Base-by-base conservation (phyloP, 306 rosid species). In the Quercus agrifolia region DNA sequence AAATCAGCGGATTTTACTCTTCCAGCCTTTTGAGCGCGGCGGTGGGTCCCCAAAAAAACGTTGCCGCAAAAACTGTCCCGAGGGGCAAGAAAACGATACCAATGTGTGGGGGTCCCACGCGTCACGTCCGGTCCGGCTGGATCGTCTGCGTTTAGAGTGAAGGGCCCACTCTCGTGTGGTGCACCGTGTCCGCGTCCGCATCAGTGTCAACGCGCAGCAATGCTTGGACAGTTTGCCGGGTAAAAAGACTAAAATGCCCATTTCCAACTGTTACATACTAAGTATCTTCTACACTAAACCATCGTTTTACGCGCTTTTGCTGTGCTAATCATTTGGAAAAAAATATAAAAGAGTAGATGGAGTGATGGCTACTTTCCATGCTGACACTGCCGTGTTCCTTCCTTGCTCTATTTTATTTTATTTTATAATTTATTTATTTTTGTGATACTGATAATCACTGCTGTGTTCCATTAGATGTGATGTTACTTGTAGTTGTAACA, bases 141-240 rank as follows among this genome's bases (percentile, higher is more conserved):
- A 85, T 82, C 71, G 74, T 80, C 83, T 87, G 83, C 88, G 82
- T n/a, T 66, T 17, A 12, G 12, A 0, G 74, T 15, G 82, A 18
- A 71, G 27, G 83, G 23, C 88, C 85, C 82, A 79, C 72, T 74
- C 23, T 25, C 71, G 76, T 80, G 82, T 70, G 55, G 79, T 79
- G 84, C 93, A 84, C 90, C 87, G 92, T 85, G 71, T 85, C 74
- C 73, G 46, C 46, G 4, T 79, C 69, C 83, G 73, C 83, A 49
- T 49, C 54, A 49, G 54, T 49, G 78, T 83, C 71, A 73, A 74
- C 74, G 49, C 59, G 2, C 63, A 15, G 11, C 38, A 44, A 30
- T 64, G 17, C 23, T 70, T 12, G 17, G 35, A 19, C 17, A 18
- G 3, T 13, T 1, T 54, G 0, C 5, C 0, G 46, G 12, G 1